phyloP scores from a whole-genome alignment of 1,284 basidiomycete species.

The Moesziomyces globuligerus region DNA sequence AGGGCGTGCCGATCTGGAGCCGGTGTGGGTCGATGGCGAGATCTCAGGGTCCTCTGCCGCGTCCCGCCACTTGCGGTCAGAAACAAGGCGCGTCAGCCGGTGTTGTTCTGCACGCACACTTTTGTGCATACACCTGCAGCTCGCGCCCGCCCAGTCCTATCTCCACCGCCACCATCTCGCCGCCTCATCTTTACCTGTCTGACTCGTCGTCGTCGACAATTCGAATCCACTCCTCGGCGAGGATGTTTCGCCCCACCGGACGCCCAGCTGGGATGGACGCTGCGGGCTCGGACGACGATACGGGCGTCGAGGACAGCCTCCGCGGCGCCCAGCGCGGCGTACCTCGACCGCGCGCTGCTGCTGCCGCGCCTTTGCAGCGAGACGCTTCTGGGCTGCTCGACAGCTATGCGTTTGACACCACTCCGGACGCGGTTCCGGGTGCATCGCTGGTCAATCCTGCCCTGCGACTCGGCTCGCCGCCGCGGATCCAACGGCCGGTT shows the following conservation, averaged over 20 bases:
- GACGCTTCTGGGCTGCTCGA: not conserved
- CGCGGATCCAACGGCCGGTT: not conserved
- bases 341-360: too few species aligned
- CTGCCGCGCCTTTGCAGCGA: too few species aligned
- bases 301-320: slow-evolving; percentile 16
- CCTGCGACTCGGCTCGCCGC: too few species aligned
- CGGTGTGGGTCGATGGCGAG: too few species aligned
- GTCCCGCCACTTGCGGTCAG: too few species aligned
- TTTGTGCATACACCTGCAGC: slow-evolving; percentile 5
- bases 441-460: too few species aligned
- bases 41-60: too few species aligned
- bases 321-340: not conserved
- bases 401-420: not conserved
- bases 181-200: not conserved
- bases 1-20: too few species aligned
- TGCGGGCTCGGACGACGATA: slow-evolving; percentile 4
- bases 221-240: too few species aligned
- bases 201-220: not conserved
- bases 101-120: too few species aligned
- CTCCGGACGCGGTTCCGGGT: not conserved
- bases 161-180: slow-evolving; percentile 1
- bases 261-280: not conserved
- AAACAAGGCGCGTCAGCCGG: too few species aligned
- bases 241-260: too few species aligned
- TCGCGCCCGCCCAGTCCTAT: not conserved